Evolutionary conservation across 371 early-diverging fungal genomes (phyloP).

Genomic region (Caulochytrium protostelioides): DNA sequence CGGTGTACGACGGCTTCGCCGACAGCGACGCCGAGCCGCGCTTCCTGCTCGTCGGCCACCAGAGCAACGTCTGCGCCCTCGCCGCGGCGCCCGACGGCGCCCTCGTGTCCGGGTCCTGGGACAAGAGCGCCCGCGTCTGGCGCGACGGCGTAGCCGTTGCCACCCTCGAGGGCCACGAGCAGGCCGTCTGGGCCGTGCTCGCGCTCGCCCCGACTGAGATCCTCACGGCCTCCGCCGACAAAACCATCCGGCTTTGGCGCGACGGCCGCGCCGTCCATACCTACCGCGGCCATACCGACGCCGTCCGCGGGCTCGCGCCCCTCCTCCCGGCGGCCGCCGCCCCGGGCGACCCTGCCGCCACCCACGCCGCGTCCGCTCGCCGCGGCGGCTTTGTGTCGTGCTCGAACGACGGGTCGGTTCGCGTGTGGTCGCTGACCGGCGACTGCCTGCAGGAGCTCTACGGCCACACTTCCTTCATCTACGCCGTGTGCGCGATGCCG

Average conservation of each 20-base stretch:
- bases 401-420: slow-evolving; percentile 62
- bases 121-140: slow-evolving; percentile 70
- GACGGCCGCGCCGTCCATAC: slow-evolving; percentile 43
- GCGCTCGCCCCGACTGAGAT: slow-evolving; percentile 42
- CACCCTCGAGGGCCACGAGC: slow-evolving; percentile 56
- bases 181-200: slow-evolving; percentile 80
- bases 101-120: slow-evolving; percentile 89
- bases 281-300: slow-evolving; percentile 71
- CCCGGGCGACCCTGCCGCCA: too few relatives aligned
- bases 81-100: slow-evolving; percentile 32
- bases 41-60: slow-evolving; percentile 56
- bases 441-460: slow-evolving; percentile 48
- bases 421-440: slow-evolving; percentile 58
- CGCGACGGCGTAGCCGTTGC: slow-evolving; percentile 39
- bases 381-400: slow-evolving; percentile 54
- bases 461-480: slow-evolving; percentile 86
- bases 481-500: slow-evolving; percentile 42
- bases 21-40: slow-evolving; percentile 29
- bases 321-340: too few relatives aligned
- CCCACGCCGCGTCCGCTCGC: too few relatives aligned
- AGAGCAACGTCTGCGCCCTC: slow-evolving; percentile 66
- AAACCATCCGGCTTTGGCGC: slow-evolving; percentile 68
- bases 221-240: slow-evolving; percentile 88
- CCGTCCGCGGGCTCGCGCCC: slow-evolving; percentile 55
- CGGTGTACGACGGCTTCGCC: slow-evolving; percentile 49